Evolutionary conservation across 1,284 basidiomycete genomes (phyloP), one percentile per base, ranked within the genome.

Genomic region (Melampsora abietis-canadensis): DNA sequence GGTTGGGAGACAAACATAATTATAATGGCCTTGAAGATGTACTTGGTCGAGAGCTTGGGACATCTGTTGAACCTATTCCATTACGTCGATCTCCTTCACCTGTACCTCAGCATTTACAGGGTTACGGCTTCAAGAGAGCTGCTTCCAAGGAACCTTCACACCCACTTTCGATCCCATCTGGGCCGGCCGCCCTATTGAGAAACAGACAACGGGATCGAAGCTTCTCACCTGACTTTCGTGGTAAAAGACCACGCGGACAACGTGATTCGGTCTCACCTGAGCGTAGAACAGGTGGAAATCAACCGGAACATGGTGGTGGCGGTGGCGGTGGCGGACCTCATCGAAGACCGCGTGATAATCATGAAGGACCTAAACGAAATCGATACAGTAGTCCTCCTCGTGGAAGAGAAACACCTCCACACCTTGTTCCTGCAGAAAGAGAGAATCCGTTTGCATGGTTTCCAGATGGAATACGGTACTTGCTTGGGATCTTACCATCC

Each of bases 401-500:
- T n/a, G 47, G 21, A 44, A 27, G 57, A 60, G 64, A 66, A 15
- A 46, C 17, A 7, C 51, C 70, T 7, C 64, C 64, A n/a, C 51
- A 48, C 21, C 15, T 30, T 51, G 24, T 27, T 31, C 34, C 65
- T 66, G 24, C 44, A 19, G 40, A 24, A 60, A n/a, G 60, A 24
- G 62, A 21, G 2, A 74, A 74, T 57, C 70, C 70, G 34, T 74
- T 59, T 34, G 63, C 63, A 21, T 66, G 61, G 70, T 74, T 94
- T 12, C 91, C 91, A n/a, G 85, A 85, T 59, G 85, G 90, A 10
- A 83, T 94, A 34, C 85, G 87, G 12, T 91, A 88, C 88, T 95
- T 96, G 81, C 84, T 95, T 59, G 88, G 89, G 34, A 87, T 88
- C 76, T 82, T 96, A 59, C 94, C 93, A 14, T 83, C 85, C 37